phyloP scores from a whole-genome alignment of 1,284 basidiomycete species.

The Afroboletus lepidellus region DNA sequence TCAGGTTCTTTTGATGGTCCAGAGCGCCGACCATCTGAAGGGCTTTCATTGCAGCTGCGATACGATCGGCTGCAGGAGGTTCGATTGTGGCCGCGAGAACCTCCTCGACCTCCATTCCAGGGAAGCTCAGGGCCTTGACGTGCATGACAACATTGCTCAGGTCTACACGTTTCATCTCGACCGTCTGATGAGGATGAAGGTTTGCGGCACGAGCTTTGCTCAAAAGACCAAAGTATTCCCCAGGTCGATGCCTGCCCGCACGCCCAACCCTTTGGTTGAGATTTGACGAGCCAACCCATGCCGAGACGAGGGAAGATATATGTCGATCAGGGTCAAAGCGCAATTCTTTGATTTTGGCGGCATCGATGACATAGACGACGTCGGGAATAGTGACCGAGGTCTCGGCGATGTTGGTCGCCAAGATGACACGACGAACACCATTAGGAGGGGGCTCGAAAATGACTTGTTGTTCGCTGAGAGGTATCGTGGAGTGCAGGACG shows the following conservation, averaged over 20 bases:
- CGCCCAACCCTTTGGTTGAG: conserved; percentile 92
- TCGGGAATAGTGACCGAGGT: conserved; percentile 96
- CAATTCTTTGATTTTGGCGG: conserved; percentile 88
- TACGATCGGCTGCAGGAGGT: conserved; percentile 80
- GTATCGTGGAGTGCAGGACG: conserved; percentile 88
- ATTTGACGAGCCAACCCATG: conserved; percentile 94
- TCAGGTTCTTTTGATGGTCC: conserved; percentile 76
- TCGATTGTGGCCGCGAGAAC: conserved; percentile 88
- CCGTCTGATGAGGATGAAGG: conserved; percentile 82
- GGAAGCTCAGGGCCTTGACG: conserved; percentile 94
- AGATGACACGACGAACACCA: conserved; percentile 84
- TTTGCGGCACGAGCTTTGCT: conserved; percentile 61
- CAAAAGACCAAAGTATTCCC: conserved; percentile 90
- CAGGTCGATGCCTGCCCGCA: conserved; percentile 88
- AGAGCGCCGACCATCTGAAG: conserved; percentile 89
- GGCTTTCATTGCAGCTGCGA: conserved; percentile 79
- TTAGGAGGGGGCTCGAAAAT: conserved; percentile 81
- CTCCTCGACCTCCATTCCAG: conserved; percentile 84
- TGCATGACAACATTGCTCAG: conserved; percentile 94
- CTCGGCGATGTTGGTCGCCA: conserved; percentile 96
- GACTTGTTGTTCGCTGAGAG: conserved; percentile 85
- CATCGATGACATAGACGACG: conserved; percentile 93
- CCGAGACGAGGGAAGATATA: conserved; percentile 83
- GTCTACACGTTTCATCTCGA: conserved; percentile 96
- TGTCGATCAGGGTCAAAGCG: conserved; percentile 90